Evolutionary conservation across 2,329 filamentous ascomycete species (phyloP), one percentile per base, ranked within the genome.

Genomic region (Aspergillus sclerotialis): DNA sequence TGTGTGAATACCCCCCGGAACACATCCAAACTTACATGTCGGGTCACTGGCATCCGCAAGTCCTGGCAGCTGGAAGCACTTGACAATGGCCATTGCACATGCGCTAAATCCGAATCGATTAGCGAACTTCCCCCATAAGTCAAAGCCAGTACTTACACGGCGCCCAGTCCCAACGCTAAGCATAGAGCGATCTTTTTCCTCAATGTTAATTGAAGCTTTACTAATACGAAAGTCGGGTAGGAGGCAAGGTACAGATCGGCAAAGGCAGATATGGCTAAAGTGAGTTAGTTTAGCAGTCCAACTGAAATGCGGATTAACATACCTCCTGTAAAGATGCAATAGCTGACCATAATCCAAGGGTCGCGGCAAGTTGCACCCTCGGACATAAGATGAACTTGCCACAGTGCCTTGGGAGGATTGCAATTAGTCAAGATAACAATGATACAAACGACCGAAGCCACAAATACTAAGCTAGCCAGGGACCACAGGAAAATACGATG

Each of bases 341-440:
- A 67, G 30, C 60, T 40, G 13, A 70, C 58, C 3, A 68, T 45
- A 27, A 63, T 53, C 40, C 40, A 50, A 11, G 39, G 49, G 40
- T 50, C 52, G 48, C 55, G 59, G 44, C 60, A 70, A 5, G 26
- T 56, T 3, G 57, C 61, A 3, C 28, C 61, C 49, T 2, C 47
- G 43, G 12, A 55, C 4, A 41, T 32, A 7, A 49, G 35, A 51
- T 31, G 33, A 5, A 35, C 39, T 16, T 61, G 45, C 69, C 69
- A 72, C 14, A 63, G 50, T 0, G 64, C 59, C 15, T 36, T 31
- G 1, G 50, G 41, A 0, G 69, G 68, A 2, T 48, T 49, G 45
- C 69, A 72, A 38, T 64, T 65, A 1, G 56, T 63, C 25, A 68
- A 64, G 1, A 68, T 42, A 5, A 69, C 53, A 11, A 67, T 40